Evolutionary conservation across 441 rosid species (phyloP), one percentile per base, ranked within the genome.

Genomic region (Codiaeum variegatum): DNA sequence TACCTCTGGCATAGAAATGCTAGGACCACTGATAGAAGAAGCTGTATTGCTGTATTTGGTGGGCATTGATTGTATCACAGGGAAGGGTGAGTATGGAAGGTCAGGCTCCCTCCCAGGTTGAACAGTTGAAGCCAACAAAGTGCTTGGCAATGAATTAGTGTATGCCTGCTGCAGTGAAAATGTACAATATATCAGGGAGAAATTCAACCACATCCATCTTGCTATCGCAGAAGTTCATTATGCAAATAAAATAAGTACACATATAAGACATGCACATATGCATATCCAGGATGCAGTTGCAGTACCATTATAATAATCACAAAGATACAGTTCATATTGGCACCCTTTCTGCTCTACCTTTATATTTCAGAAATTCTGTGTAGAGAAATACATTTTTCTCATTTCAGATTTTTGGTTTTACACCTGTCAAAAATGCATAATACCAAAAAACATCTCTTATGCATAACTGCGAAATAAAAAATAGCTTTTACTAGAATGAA

Each of bases 1-100:
- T 79, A 93, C 99, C 98, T 95, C 99, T 62, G 97, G 81, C 85
- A 90, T 81, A 74, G 96, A 86, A 44, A 88, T 81, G 75, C 86
- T 85, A 69, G 97, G 87, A 80, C 88, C 91, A 75, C 86, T 84
- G 65, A 88, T 76, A 60, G 99, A 80, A 67, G 98, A 85, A 67
- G 88, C 76, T 18, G 89, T 76, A 74, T 79, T 92, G 85, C 79
- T 80, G 72, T 81, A 91, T 82, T 89, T 91, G 29, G 91, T 73
- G 47, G 93, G 86, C 86, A 84, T 78, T 51, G 94, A 82, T 73
- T 91, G 96, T 49, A 91, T 70, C 74, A 82, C 80, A 6, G 93
- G 88, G 76, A 95, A 93, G 9, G 97, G 88, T 72, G 97, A 91
- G 75, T 89, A 95, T 76, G 90, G 87, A 67, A 89, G 86, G 59